Base-by-base conservation (phyloP, 1,284 basidiomycete genomes). In the Pseudozyma pruni region DNA sequence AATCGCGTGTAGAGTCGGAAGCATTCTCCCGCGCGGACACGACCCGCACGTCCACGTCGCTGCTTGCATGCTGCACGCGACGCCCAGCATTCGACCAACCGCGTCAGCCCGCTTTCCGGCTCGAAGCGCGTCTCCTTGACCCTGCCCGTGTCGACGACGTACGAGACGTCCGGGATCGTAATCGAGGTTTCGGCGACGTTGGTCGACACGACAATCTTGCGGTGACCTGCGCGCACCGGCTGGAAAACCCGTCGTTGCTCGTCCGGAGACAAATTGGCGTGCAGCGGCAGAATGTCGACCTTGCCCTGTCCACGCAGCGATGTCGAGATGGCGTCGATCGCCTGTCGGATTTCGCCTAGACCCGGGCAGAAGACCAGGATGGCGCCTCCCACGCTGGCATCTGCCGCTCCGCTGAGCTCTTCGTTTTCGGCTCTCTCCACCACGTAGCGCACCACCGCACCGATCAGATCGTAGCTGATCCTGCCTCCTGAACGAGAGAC, bases 161-260 rank as follows among this genome's bases (percentile, higher is more conserved):
- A 78, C 45, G 72, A 72, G 8, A 83, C 71, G 45, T 81, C 79
- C 17, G 83, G 81, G 66, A 97, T 95, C 1, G 94, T 97, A 67
- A 97, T 93, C 4, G 91, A 94, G 1, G 94, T 96, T 87, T 96
- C 85, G 7, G 91, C 92, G 23, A 97, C 91, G 74, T 96, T 96
- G 8, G 94, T 96, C 1, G 93, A 87, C 0, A 89, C 91, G 31
- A 97, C 89, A 39, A 96, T 88, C 83, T 96, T 97, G 86, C 93
- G 90, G 57, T 86, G 87, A 0, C 75, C 73, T 4, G 63, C 16
- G 0, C 86, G 83, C 0, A 86, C 87, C 0, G 86, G 86, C 23
- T 76, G 67, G 79, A 97, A 97, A 0, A 94, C 91, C 6, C 85
- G 85, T 10, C 89, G 88, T 83, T 97, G 94, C 77, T 96, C 94